Base-by-base conservation (phyloP, 176 grass and related monocot genomes). In the Cenchrus purpureus region DNA sequence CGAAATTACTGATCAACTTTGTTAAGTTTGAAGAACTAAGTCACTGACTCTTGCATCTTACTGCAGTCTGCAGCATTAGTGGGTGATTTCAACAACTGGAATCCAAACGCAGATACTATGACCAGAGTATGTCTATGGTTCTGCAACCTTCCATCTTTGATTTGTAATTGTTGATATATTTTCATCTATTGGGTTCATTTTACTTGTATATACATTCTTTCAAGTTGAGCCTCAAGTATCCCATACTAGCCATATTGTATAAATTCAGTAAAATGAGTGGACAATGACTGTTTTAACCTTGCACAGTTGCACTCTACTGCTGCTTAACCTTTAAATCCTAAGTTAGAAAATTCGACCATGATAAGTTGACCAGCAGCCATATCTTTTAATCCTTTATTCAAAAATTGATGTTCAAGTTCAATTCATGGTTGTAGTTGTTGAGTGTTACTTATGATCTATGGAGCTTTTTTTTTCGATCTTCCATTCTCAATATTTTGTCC, bases 11-110 rank as follows among this genome's bases (percentile, higher is more conserved):
- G 37, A 48, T 45, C 63, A 68, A 46, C 45, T 84, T 10, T 16
- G 54, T 82, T 78, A 52, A 79, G 31, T 61, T 83, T 77, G 45
- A 59, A 84, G 46, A 77, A 86, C n/a, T 40, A 40, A 40, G 37
- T 40, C 37, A 40, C 4, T 78, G 63, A 82, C 58, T 78, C 25
- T 46, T 90, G n/a, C 25, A 84, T 90, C 49, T 65, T 78, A 12
- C 86, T 92, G 86, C 86, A 99, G 97, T 92, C 91, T 58, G 91
- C 97, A 77, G 68, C 97, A 69, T 80, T 99, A 84, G 91, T 99
- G 54, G 97, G 97, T 44, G 93, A 96, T 76, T 99, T 99, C 83
- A 99, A 96, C 97, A 96, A 96, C 79, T 99, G 97, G 97, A 92
- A 96, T 79, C 82, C 91, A 78, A 94, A 96, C 74, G 86, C 91